Conservation (phyloP, 768 basidiomycete genomes). For the Tulasnella sp. region DNA sequence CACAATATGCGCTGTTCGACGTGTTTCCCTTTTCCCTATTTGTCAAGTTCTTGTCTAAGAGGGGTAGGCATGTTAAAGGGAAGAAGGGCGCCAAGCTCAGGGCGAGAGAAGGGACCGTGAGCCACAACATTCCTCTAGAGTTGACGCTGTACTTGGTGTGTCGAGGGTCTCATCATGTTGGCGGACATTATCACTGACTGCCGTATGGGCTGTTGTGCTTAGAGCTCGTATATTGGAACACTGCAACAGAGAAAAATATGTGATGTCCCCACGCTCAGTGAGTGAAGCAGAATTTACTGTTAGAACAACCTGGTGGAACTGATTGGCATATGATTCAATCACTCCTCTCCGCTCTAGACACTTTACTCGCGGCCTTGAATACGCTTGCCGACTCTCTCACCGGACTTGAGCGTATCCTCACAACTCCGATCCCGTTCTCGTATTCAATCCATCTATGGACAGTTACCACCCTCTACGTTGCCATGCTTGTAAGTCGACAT, state of each 20-base stretch:
- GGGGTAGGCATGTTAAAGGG: slow-evolving; percentile 45
- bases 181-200: too few relatives aligned
- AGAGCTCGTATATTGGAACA: slow-evolving; percentile 58
- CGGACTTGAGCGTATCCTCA: slow-evolving; percentile 59
- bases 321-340: too few relatives aligned
- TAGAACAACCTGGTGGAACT: slow-evolving; percentile 19
- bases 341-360: slow-evolving; percentile 41
- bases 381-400: slow-evolving; percentile 48
- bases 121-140: slow-evolving; percentile 58
- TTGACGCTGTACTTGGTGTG: slow-evolving; percentile 42
- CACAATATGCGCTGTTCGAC: slow-evolving; percentile 49
- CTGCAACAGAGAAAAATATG: slow-evolving; percentile 44
- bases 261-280: slow-evolving; percentile 53
- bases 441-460: slow-evolving; percentile 61
- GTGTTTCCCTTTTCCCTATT: slow-evolving; percentile 59
- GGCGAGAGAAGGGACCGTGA: slow-evolving; percentile 34
- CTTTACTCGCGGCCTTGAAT: slow-evolving; percentile 35
- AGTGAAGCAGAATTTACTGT: slow-evolving; percentile 20
- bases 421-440: slow-evolving; percentile 69
- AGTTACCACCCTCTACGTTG: slow-evolving; percentile 49
- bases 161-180: too few relatives aligned
- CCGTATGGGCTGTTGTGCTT: slow-evolving; percentile 13
- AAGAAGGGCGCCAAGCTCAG: slow-evolving; percentile 47
- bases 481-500: slow-evolving; percentile 49
- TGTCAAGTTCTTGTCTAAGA: slow-evolving; percentile 35